Percentiles rank a stretch among this genome's conserved stretches.
Evolutionary conservation across 192 early-diverging fungal genomes (phyloP).

Genomic region (Coemansia sp.): DNA sequence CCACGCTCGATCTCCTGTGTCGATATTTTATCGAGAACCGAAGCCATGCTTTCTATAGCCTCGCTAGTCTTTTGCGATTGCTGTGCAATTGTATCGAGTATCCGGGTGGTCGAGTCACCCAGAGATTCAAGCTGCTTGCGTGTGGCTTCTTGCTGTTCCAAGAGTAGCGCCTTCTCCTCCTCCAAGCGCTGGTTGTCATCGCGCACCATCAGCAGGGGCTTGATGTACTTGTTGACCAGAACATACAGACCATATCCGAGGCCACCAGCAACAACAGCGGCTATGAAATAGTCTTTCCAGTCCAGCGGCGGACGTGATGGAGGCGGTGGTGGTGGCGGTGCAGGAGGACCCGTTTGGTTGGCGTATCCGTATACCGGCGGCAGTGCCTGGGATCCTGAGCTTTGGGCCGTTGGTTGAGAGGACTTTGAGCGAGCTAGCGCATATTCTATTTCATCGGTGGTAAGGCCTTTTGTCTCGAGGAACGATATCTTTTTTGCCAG

Average conservation of each 20-base stretch:
- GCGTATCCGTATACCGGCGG: slow-evolving; percentile 40
- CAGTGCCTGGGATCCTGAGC: not conserved
- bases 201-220: slow-evolving; percentile 30
- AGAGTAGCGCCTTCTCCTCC: slow-evolving; percentile 60
- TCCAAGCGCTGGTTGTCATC: slow-evolving; percentile 59
- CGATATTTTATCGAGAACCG: slow-evolving; percentile 43
- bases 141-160: slow-evolving; percentile 71
- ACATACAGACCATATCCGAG: slow-evolving; percentile 86
- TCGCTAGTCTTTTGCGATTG: slow-evolving; percentile 72
- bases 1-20: slow-evolving; percentile 28
- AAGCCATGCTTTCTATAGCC: slow-evolving; percentile 62
- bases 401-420: slow-evolving; percentile 14
- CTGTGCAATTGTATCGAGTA: slow-evolving; percentile 63
- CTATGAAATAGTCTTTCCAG: slow-evolving; percentile 96
- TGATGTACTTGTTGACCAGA: slow-evolving; percentile 57
- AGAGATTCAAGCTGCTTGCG: slow-evolving; percentile 70
- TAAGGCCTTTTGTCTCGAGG: slow-evolving; percentile 93
- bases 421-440: slow-evolving; percentile 68
- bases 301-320: slow-evolving; percentile 66
- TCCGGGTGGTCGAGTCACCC: slow-evolving; percentile 63
- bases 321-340: slow-evolving; percentile 55
- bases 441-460: slow-evolving; percentile 86
- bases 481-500: slow-evolving; percentile 94
- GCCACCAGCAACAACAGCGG: slow-evolving; percentile 79
- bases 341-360: slow-evolving; percentile 42